Evolutionary conservation across 1,284 basidiomycete species (phyloP).

Genomic region (Boletus smithii): DNA sequence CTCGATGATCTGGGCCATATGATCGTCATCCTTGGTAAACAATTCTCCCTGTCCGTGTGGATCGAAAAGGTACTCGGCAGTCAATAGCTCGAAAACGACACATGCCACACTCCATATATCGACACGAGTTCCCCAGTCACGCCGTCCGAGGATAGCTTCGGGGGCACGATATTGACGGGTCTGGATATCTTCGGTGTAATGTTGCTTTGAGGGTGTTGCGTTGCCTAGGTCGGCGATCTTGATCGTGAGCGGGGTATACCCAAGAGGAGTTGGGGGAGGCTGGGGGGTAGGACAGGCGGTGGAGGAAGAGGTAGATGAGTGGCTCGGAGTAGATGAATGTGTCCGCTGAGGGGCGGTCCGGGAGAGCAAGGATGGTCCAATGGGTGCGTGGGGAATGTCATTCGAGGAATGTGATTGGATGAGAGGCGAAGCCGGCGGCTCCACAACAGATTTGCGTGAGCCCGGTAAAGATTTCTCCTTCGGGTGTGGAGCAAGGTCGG

Average conservation of each 20-base stretch:
- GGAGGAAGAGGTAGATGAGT: constrained; percentile 24
- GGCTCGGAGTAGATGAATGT: constrained; percentile 29
- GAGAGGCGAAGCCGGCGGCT: constrained; percentile 23
- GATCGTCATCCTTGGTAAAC: constrained; percentile 92
- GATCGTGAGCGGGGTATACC: constrained; percentile 61
- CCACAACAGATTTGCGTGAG: neutral
- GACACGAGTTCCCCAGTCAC: constrained; percentile 81
- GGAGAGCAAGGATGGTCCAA: constrained; percentile 60
- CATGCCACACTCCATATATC: constrained; percentile 91
- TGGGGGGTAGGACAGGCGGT: constrained; percentile 27
- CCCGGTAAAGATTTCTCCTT: constrained; percentile 5
- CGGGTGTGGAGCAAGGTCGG: constrained; percentile 15
- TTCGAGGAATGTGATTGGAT: constrained; percentile 25
- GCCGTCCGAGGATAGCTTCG: constrained; percentile 84
- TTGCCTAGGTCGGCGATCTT: constrained; percentile 93
- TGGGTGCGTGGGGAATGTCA: constrained; percentile 22
- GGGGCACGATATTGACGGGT: constrained; percentile 91
- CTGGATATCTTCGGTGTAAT: constrained; percentile 92
- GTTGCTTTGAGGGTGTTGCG: constrained; percentile 77
- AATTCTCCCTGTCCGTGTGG: constrained; percentile 79
- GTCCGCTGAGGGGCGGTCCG: constrained; percentile 55
- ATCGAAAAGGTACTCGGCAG: constrained; percentile 86
- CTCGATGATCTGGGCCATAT: constrained; percentile 92
- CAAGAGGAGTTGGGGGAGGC: constrained; percentile 22
- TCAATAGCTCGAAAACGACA: constrained; percentile 83